phyloP scores from a whole-genome alignment of 192 early-diverging fungal genomes.

The Podila horticola region DNA sequence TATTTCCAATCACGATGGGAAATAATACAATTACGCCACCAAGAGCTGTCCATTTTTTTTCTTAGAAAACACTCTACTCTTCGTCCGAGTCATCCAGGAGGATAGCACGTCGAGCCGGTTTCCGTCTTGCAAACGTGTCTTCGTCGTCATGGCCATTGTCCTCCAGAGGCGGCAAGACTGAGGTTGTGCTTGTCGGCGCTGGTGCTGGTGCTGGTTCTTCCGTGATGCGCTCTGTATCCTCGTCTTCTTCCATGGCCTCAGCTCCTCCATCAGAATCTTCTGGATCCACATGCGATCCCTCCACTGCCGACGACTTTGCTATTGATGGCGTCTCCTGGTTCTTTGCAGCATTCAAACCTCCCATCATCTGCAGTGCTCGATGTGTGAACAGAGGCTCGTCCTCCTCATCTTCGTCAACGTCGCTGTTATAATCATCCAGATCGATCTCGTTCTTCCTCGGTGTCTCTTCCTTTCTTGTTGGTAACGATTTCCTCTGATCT shows the following conservation, averaged over 20 bases:
- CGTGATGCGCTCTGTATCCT: not conserved
- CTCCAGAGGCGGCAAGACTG: not conserved
- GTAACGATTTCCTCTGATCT: not conserved
- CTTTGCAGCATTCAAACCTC: constrained; percentile 2
- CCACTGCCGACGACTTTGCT: not conserved
- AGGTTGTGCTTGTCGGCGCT: not conserved
- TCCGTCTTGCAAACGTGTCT: constrained; percentile 3
- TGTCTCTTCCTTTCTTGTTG: not conserved
- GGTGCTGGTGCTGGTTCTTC: not conserved
- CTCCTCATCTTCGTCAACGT: constrained; percentile 31
- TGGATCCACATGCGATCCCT: not conserved
- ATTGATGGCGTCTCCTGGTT: not conserved
- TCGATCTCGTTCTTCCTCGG: constrained; percentile 16
- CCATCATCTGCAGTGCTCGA: constrained; percentile 42
- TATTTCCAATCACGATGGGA: too few species aligned
- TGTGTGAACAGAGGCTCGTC: constrained; percentile 43
- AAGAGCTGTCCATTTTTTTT: too few species aligned
- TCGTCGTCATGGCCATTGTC: constrained; percentile 14
- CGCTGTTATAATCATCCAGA: constrained; percentile 15
- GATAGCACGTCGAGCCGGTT: constrained; percentile 12
- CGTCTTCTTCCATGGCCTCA: not conserved
- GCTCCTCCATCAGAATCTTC: not conserved
- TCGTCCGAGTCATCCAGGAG: constrained; percentile 35
- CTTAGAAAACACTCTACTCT: constrained; percentile 2
- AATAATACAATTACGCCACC: too few species aligned